These are phyloP conservation scores for Periconia sp. DNA, from an alignment of 2,329 filamentous ascomycete species.

Conservation along the genomic window DNA sequence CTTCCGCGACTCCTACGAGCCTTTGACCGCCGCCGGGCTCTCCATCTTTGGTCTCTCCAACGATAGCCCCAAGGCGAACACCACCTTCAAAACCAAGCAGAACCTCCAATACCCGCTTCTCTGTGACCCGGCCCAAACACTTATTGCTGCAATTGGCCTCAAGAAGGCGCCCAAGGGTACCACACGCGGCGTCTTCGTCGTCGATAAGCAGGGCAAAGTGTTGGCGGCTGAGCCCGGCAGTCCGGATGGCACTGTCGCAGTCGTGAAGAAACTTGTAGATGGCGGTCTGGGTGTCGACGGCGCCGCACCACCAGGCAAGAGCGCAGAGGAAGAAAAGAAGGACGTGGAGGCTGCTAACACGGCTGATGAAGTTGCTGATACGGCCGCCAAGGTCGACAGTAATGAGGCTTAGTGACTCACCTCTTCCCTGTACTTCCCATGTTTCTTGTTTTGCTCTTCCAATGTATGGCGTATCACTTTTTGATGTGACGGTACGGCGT, in stretches of 20 bases:
- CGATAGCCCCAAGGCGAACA: slow-evolving; percentile 89
- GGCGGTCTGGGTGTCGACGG: slow-evolving; percentile 25
- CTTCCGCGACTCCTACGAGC: slow-evolving; percentile 82
- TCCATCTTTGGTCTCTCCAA: slow-evolving; percentile 87
- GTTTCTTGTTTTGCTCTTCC: neutral
- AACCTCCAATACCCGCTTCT: slow-evolving; percentile 85
- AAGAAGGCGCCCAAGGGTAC: slow-evolving; percentile 83
- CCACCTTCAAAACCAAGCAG: slow-evolving; percentile 88
- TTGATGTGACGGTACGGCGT: too few relatives aligned
- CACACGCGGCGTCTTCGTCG: slow-evolving; percentile 81
- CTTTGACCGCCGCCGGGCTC: slow-evolving; percentile 76
- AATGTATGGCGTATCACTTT: neutral
- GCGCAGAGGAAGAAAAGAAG: slow-evolving; percentile 39
- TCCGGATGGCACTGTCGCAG: slow-evolving; percentile 75
- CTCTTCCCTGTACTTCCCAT: neutral
- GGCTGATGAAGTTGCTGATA: slow-evolving; percentile 51
- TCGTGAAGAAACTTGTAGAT: slow-evolving; percentile 67
- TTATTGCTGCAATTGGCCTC: slow-evolving; percentile 86
- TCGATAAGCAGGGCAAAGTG: slow-evolving; percentile 81
- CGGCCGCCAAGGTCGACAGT: slow-evolving; percentile 43
- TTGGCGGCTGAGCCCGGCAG: slow-evolving; percentile 73
- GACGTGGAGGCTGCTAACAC: slow-evolving; percentile 40
- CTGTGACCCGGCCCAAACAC: slow-evolving; percentile 72
- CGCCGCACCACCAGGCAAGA: too few relatives aligned
- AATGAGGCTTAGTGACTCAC: slow-evolving; percentile 12